These are phyloP conservation scores for Aureobasidium sp. DNA, from an alignment of 2,329 filamentous ascomycete genomes.

Conservation along the genomic window DNA sequence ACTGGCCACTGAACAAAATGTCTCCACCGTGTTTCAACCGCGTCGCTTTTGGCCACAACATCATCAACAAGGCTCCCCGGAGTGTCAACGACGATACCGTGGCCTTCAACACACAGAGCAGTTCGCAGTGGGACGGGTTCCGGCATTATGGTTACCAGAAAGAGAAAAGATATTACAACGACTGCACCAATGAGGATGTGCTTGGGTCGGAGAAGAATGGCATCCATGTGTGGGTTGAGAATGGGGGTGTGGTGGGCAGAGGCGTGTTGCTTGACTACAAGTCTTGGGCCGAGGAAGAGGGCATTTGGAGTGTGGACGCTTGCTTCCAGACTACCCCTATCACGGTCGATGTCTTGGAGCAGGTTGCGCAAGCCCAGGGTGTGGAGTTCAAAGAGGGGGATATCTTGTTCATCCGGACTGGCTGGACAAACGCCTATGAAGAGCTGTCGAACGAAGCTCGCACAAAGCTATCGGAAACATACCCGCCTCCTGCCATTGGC, in stretches of 20 bases:
- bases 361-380: slow-evolving; percentile 16
- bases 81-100: slow-evolving; percentile 35
- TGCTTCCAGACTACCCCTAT: slow-evolving; percentile 44
- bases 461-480: neutral
- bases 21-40: slow-evolving; percentile 37
- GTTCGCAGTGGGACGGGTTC: slow-evolving; percentile 41
- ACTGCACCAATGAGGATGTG: slow-evolving; percentile 21
- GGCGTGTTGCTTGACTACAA: slow-evolving; percentile 49
- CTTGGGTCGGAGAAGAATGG: slow-evolving; percentile 25
- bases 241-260: slow-evolving; percentile 49
- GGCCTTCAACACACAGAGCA: slow-evolving; percentile 10
- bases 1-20: slow-evolving; percentile 45
- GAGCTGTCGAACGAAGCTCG: neutral
- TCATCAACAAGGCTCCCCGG: slow-evolving; percentile 36
- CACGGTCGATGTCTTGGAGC: slow-evolving; percentile 35
- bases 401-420: slow-evolving; percentile 15
- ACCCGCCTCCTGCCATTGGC: neutral
- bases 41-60: slow-evolving; percentile 46
- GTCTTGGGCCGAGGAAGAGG: slow-evolving; percentile 37
- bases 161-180: slow-evolving; percentile 18
- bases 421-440: slow-evolving; percentile 16
- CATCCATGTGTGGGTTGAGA: slow-evolving; percentile 41
- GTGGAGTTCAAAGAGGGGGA: slow-evolving; percentile 18
- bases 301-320: slow-evolving; percentile 41
- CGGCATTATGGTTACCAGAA: slow-evolving; percentile 44